Percentiles rank a stretch among this genome's conserved stretches.
phyloP scores from a whole-genome alignment of 1,139 yeast species.

The Yamadazyma blattariae region DNA sequence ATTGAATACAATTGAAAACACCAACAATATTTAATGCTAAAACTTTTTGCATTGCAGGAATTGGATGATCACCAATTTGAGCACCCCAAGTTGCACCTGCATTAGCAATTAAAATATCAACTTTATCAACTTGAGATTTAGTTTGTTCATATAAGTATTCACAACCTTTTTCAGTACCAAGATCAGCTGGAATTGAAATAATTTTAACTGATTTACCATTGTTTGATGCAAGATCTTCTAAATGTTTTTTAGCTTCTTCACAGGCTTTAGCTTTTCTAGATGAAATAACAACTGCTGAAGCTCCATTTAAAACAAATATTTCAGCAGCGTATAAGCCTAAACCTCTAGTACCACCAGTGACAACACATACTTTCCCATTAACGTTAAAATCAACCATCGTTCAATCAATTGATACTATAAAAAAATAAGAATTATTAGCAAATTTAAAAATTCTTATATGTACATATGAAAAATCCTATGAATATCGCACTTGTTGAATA shows the following conservation, averaged over 20 bases:
- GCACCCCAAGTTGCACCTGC: slow-evolving; percentile 88
- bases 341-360: slow-evolving; percentile 83
- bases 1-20: slow-evolving; percentile 67
- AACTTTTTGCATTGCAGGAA: slow-evolving; percentile 61
- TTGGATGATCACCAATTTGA: slow-evolving; percentile 59
- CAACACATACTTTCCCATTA: slow-evolving; percentile 63
- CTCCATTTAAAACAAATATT: slow-evolving; percentile 62
- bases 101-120: slow-evolving; percentile 69
- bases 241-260: slow-evolving; percentile 51
- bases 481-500: background rate
- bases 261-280: slow-evolving; percentile 68
- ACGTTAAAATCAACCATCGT: slow-evolving; percentile 46
- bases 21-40: slow-evolving; percentile 65
- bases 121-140: slow-evolving; percentile 36
- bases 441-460: no score
- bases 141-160: slow-evolving; percentile 45
- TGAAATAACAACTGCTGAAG: slow-evolving; percentile 59
- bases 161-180: slow-evolving; percentile 52
- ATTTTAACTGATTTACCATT: slow-evolving; percentile 45
- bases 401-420: background rate
- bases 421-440: no score
- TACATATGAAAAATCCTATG: background rate
- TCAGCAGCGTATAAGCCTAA: slow-evolving; percentile 71
- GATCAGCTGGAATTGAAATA: slow-evolving; percentile 58
- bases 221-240: slow-evolving; percentile 46